Percentiles rank a stretch among this genome's conserved stretches.
These are phyloP conservation scores for Trametes elegans DNA, from an alignment of 768 basidiomycete genomes.

Conservation along the genomic window DNA sequence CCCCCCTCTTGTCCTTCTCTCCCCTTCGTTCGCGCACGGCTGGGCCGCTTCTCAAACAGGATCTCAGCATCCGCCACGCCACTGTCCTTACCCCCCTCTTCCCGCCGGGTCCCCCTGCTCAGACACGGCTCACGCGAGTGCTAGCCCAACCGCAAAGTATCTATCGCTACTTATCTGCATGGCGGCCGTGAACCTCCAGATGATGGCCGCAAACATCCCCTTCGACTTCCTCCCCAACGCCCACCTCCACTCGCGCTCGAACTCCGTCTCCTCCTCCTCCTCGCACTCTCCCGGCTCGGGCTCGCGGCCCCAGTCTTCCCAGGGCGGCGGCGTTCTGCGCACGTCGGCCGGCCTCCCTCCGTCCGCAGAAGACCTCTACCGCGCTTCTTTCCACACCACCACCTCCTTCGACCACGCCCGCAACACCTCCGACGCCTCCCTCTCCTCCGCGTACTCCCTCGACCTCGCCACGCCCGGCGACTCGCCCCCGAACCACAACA, in stretches of 20 bases:
- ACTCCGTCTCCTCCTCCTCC: conserved; percentile 74
- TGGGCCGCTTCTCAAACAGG: conserved; percentile 56
- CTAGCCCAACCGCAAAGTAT: conserved; percentile 5
- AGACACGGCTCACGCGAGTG: background rate
- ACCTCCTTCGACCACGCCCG: conserved; percentile 49
- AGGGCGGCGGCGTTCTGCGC: conserved; percentile 52
- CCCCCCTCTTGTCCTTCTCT: conserved; percentile 16
- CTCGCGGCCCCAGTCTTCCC: conserved; percentile 78
- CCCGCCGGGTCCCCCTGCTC: conserved; percentile 1
- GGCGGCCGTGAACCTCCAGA: conserved; percentile 75
- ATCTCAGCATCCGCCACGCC: conserved; percentile 32
- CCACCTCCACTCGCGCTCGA: conserved; percentile 71
- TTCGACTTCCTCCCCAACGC: conserved; percentile 69
- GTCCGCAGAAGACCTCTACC: conserved; percentile 68
- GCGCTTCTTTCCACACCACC: conserved; percentile 55
- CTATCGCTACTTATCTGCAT: conserved; percentile 38
- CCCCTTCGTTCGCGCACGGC: conserved; percentile 39
- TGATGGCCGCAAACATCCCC: conserved; percentile 63
- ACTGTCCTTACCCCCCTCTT: conserved; percentile 37
- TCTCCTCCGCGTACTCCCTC: conserved; percentile 44
- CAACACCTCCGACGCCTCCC: conserved; percentile 38
- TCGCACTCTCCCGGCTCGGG: conserved; percentile 68
- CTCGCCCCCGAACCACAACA: conserved; percentile 74
- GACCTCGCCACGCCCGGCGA: conserved; percentile 47
- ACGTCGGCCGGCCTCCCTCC: conserved; percentile 50